Base-by-base conservation (phyloP, 305 asterid species). In the Fraxinus nigra region DNA sequence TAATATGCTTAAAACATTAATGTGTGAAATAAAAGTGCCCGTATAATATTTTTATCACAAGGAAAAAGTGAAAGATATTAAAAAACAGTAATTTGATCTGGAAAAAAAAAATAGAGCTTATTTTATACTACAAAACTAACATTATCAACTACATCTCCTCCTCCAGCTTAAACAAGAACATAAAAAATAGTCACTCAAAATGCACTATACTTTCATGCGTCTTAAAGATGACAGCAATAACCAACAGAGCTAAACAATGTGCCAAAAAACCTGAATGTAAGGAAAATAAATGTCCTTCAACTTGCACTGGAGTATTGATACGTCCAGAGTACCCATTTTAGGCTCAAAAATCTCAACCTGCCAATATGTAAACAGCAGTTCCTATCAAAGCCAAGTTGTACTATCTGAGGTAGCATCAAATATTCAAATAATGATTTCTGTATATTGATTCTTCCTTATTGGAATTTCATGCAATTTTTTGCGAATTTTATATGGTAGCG, bases 271-370 rank as follows among this genome's bases (percentile, higher is more conserved):
- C 98, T 94, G 97, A 83, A 94, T 90, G 84, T 93, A 94, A 0
- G 98, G 98, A 85, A 93, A 94, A 89, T 93, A 94, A 59, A 94
- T 92, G 85, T 93, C 98, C 86, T 94, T 91, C 84, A 94, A 81
- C 65, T 78, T 83, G 87, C 86, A 56, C 75, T 46, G 88, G 26
- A 94, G 85, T 38, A 78, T 85, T 22, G 59, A 33, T 48, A 88
- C 11, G 56, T 81, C 85, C 76, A 54, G 4, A 32, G 14, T 51
- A 40, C 82, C 85, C 89, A 81, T 81, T 80, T 72, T 86, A 46
- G 90, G 92, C 72, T 89, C 89, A 43, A 87, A 85, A 33, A 93
- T 89, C 81, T 90, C 94, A 72, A 94, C 91, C 98, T 94, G 90
- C 65, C 79, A 87, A 83, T 28, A 80, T 30, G 67, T 14, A 30